phyloP scores from a whole-genome alignment of 2,329 filamentous ascomycete species.

The Huntiella abstrusa region DNA sequence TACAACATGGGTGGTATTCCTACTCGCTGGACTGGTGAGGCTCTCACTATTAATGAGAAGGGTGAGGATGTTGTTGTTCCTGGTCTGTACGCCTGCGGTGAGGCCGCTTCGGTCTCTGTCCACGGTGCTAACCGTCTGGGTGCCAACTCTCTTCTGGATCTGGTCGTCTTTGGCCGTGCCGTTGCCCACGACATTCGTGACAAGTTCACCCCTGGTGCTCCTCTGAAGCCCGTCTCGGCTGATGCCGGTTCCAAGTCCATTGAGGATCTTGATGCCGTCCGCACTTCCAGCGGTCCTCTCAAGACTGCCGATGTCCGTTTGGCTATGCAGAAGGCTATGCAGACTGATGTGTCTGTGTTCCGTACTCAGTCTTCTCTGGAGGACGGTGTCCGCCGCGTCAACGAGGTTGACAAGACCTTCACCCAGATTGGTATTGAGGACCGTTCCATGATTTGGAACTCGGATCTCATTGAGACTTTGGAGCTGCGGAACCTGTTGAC shows the following conservation, averaged over 20 bases:
- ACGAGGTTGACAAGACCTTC: conserved; percentile 63
- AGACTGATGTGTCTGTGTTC: conserved; percentile 93
- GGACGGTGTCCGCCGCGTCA: conserved; percentile 79
- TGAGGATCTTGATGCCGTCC: conserved; percentile 64
- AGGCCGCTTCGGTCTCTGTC: conserved; percentile 92
- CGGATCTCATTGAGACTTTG: conserved; percentile 85
- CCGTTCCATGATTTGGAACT: conserved; percentile 99
- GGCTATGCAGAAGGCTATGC: conserved; percentile 96
- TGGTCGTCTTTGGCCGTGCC: conserved; percentile 93
- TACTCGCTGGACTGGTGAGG: conserved; percentile 92
- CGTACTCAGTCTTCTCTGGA: conserved; percentile 84
- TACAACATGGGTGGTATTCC: conserved; percentile 99
- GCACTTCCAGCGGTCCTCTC: conserved; percentile 69
- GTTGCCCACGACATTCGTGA: conserved; percentile 95
- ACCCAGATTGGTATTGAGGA: conserved; percentile 85
- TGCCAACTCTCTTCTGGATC: conserved; percentile 92
- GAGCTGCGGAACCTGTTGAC: conserved; percentile 90
- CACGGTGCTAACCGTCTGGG: conserved; percentile 96
- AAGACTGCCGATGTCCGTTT: conserved; percentile 74
- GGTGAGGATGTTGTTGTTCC: conserved; percentile 88
- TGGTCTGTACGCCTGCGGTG: conserved; percentile 88
- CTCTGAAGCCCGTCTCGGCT: conserved; percentile 59
- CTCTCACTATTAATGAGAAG: conserved; percentile 66
- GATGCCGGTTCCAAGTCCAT: conserved; percentile 84
- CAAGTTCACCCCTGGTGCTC: conserved; percentile 68